Percentiles rank a stretch among this genome's conserved stretches.
phyloP scores from a whole-genome alignment of 768 basidiomycete species.

The Cystobasidium ongulense region DNA sequence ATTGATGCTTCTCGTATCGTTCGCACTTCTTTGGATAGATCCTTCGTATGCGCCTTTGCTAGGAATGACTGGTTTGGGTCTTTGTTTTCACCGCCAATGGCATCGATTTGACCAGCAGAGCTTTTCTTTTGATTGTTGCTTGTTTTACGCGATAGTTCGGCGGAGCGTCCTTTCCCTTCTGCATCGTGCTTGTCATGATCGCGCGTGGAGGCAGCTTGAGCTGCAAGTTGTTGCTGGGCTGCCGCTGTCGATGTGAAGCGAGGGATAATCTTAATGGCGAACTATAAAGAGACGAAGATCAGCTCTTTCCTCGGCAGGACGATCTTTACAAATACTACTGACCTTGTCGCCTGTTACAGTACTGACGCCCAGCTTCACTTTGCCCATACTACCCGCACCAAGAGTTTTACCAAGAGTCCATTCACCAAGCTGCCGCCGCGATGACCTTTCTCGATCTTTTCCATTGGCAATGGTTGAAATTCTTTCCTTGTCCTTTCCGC shows the following conservation, averaged over 20 bases:
- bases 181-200: not conserved
- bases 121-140: not conserved
- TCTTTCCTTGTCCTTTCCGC: slow-evolving; percentile 6
- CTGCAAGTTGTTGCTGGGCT: slow-evolving; percentile 45
- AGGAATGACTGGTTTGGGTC: slow-evolving; percentile 53
- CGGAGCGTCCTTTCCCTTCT: not conserved
- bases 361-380: slow-evolving; percentile 91
- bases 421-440: slow-evolving; percentile 59
- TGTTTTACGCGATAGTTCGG: not conserved
- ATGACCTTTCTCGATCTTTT: slow-evolving; percentile 6
- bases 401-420: slow-evolving; percentile 94
- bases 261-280: slow-evolving; percentile 98
- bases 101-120: not conserved
- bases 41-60: slow-evolving; percentile 71
- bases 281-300: slow-evolving; percentile 49
- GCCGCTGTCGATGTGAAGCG: slow-evolving; percentile 61
- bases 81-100: slow-evolving; percentile 4
- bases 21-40: slow-evolving; percentile 90
- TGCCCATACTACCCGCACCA: slow-evolving; percentile 97
- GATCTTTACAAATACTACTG: slow-evolving; percentile 38
- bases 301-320: not conserved
- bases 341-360: slow-evolving; percentile 87
- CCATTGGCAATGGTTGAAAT: not conserved
- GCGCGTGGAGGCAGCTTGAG: slow-evolving; percentile 32
- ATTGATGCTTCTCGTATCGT: slow-evolving; percentile 92